A percentile compares a stretch with the other conserved stretches of the same genome.
Conservation (phyloP, 805 yeast species). For the Saturnispora kantuleensis region DNA sequence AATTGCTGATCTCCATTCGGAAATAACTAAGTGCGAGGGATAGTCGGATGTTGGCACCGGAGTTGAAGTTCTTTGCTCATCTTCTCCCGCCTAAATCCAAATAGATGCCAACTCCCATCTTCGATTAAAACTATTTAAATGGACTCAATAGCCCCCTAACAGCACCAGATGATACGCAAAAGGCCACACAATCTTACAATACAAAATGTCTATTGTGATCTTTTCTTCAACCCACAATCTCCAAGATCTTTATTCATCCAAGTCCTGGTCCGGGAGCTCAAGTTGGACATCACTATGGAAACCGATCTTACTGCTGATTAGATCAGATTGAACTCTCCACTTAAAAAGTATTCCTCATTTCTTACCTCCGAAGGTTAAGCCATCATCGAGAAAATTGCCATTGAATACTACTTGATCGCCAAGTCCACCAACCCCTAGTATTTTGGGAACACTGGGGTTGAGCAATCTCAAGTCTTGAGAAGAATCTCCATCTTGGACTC, state of each 20-base stretch:
- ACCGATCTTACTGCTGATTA: constrained; percentile 30
- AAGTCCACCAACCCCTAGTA: constrained; percentile 30
- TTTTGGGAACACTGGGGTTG: constrained; percentile 50
- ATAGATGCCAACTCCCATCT: no score
- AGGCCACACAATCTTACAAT: not conserved
- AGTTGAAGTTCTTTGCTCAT: no score
- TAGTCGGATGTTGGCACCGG: no score
- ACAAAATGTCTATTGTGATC: constrained; percentile 16
- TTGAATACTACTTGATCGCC: constrained; percentile 35
- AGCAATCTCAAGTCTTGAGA: constrained; percentile 52
- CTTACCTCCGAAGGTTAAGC: constrained; percentile 54
- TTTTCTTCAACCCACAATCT: constrained; percentile 14
- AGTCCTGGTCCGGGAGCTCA: constrained; percentile 43
- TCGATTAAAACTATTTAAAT: no score
- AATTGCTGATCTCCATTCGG: no score
- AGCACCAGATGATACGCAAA: not conserved
- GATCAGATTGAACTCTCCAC: constrained; percentile 46
- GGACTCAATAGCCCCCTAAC: not conserved
- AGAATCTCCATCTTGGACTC: constrained; percentile 70
- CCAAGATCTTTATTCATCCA: constrained; percentile 29
- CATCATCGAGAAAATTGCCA: constrained; percentile 56
- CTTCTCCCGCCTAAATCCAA: no score
- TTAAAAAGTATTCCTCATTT: constrained; percentile 52
- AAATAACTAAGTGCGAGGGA: no score
- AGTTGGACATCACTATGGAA: constrained; percentile 43